phyloP scores from a whole-genome alignment of 345 rosid genomes.

The Dovyalis caffra region DNA sequence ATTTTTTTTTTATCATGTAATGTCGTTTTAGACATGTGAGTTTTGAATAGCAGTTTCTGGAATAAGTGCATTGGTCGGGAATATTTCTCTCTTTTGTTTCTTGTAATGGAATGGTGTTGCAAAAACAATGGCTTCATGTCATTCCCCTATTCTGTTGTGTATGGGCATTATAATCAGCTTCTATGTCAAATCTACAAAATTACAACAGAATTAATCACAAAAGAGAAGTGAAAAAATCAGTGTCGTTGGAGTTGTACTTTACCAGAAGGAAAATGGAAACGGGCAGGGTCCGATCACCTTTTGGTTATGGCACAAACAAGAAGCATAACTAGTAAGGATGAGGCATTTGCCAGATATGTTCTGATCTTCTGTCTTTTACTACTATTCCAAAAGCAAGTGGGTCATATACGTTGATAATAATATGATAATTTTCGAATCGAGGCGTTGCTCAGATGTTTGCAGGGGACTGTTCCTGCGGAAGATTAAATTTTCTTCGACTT shows the following conservation, averaged over 20 bases:
- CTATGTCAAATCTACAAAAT: background rate
- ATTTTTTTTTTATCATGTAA: slow-evolving; percentile 11
- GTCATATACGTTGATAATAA: too few species aligned
- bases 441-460: background rate
- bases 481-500: background rate
- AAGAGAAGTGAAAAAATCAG: too few species aligned
- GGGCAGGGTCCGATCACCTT: too few species aligned
- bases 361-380: too few species aligned
- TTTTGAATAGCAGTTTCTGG: slow-evolving; percentile 7
- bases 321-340: too few species aligned
- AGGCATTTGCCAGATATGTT: background rate
- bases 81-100: background rate
- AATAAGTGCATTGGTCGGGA: slow-evolving; percentile 9
- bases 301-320: too few species aligned
- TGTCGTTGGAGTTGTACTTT: too few species aligned
- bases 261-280: too few species aligned
- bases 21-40: background rate
- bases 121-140: background rate
- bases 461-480: background rate
- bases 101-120: background rate
- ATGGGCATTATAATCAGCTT: background rate
- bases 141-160: background rate
- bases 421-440: background rate
- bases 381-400: too few species aligned
- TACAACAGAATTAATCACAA: background rate